A percentile compares a stretch with the other conserved stretches of the same genome.
phyloP scores from a whole-genome alignment of 2,329 filamentous ascomycete genomes.

The Penicillium polonicum region DNA sequence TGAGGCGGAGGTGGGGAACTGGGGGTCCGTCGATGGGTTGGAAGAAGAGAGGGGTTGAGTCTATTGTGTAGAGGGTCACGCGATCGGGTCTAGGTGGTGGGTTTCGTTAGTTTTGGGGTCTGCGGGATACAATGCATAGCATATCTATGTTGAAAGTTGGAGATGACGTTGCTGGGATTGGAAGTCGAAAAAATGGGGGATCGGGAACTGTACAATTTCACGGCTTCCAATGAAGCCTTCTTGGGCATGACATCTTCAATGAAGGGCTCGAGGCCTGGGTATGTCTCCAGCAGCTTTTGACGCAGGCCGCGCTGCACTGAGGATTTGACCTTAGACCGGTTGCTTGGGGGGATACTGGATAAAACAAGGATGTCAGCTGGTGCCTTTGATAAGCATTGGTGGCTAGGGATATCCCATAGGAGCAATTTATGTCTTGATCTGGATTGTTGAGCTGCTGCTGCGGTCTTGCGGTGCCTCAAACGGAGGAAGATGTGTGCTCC shows the following conservation, averaged over 20 bases:
- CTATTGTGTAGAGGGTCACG: slow-evolving; percentile 82
- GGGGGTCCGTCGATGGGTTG: slow-evolving; percentile 76
- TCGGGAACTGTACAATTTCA: slow-evolving; percentile 67
- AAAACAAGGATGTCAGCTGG: slow-evolving; percentile 5
- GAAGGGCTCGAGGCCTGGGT: slow-evolving; percentile 79
- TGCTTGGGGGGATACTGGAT: slow-evolving; percentile 67
- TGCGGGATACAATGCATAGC: neutral
- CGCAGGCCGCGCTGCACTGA: slow-evolving; percentile 87
- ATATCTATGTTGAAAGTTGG: neutral
- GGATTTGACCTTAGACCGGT: slow-evolving; percentile 96
- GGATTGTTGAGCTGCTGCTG: neutral
- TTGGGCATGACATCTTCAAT: slow-evolving; percentile 96
- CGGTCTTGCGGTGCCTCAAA: neutral
- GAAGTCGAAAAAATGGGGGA: neutral
- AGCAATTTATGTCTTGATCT: neutral
- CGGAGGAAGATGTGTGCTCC: neutral
- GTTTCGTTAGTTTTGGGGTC: neutral
- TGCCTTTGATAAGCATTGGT: neutral
- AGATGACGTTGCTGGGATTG: neutral
- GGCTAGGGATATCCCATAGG: slow-evolving; percentile 2
- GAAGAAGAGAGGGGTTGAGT: slow-evolving; percentile 80
- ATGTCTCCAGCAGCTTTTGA: slow-evolving; percentile 75
- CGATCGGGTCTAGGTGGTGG: slow-evolving; percentile 66
- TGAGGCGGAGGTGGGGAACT: slow-evolving; percentile 81
- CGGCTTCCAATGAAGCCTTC: slow-evolving; percentile 82